These are phyloP conservation scores for Exserohilum rostratum DNA, from an alignment of 2,329 filamentous ascomycete genomes.

Conservation along the genomic window DNA sequence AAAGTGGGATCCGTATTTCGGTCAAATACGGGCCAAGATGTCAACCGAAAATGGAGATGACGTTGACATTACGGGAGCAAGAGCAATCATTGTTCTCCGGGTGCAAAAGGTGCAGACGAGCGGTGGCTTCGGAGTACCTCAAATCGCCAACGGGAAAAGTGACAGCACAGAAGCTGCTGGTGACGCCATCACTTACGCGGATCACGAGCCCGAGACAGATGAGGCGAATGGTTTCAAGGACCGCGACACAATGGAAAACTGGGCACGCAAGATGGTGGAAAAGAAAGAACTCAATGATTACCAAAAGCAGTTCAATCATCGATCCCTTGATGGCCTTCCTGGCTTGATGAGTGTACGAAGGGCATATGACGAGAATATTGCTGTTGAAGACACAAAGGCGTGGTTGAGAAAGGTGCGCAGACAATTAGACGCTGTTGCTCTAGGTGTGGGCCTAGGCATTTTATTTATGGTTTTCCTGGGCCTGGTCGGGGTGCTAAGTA, in stretches of 20 bases:
- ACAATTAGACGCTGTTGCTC: slow-evolving; percentile 31
- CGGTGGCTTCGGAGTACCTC: slow-evolving; percentile 70
- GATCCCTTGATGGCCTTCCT: slow-evolving; percentile 32
- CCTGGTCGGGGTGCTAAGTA: slow-evolving; percentile 22
- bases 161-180: slow-evolving; percentile 9
- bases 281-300: slow-evolving; percentile 61
- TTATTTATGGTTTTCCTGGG: slow-evolving; percentile 29
- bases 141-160: slow-evolving; percentile 45
- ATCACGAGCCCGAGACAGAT: slow-evolving; percentile 24
- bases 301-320: slow-evolving; percentile 61
- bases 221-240: slow-evolving; percentile 32
- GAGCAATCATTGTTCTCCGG: slow-evolving; percentile 66
- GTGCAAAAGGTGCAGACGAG: slow-evolving; percentile 69
- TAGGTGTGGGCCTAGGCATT: slow-evolving; percentile 27
- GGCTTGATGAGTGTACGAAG: slow-evolving; percentile 54
- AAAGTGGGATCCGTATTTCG: slow-evolving; percentile 57
- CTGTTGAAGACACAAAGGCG: slow-evolving; percentile 50
- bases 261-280: slow-evolving; percentile 57
- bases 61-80: slow-evolving; percentile 30
- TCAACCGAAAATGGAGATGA: slow-evolving; percentile 36
- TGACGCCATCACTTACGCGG: slow-evolving; percentile 28
- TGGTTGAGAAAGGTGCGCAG: slow-evolving; percentile 31
- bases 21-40: slow-evolving; percentile 51
- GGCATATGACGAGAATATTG: slow-evolving; percentile 53
- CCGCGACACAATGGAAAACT: slow-evolving; percentile 62